Evolutionary conservation across 768 basidiomycete genomes (phyloP).

Genomic region (Ramaria sp.): DNA sequence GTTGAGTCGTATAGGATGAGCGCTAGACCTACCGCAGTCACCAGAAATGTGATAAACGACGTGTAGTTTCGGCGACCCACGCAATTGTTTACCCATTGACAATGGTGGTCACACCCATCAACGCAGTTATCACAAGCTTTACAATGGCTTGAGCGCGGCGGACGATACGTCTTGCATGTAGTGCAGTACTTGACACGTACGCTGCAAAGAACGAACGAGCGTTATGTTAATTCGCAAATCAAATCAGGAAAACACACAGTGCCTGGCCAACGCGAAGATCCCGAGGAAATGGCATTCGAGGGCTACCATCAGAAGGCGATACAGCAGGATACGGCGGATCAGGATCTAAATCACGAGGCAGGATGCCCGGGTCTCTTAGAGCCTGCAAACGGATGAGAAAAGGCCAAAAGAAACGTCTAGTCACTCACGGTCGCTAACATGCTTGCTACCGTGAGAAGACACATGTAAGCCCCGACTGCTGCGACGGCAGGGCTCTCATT

Average conservation of each 20-base stretch:
- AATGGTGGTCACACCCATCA: constrained; percentile 89
- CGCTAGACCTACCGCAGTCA: constrained; percentile 51
- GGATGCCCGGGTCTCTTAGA: constrained; percentile 74
- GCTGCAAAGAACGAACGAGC: constrained; percentile 27
- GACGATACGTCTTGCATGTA: constrained; percentile 87
- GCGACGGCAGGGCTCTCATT: constrained; percentile 65
- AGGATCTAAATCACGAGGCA: constrained; percentile 80
- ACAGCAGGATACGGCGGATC: constrained; percentile 66
- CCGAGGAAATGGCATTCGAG: constrained; percentile 61
- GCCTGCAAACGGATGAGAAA: constrained; percentile 36
- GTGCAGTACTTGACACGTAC: constrained; percentile 90
- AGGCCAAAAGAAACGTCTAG: constrained; percentile 3
- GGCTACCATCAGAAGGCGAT: constrained; percentile 52
- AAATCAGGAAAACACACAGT: constrained; percentile 38
- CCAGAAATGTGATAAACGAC: constrained; percentile 80
- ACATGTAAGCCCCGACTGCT: constrained; percentile 50
- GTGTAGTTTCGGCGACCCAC: constrained; percentile 93
- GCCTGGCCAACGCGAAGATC: constrained; percentile 73
- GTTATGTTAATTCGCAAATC: neutral
- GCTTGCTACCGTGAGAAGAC: constrained; percentile 55
- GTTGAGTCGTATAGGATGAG: neutral
- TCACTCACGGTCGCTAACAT: constrained; percentile 67
- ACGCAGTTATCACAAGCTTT: constrained; percentile 98
- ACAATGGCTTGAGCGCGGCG: constrained; percentile 92
- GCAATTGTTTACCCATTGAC: constrained; percentile 91